Evolutionary conservation across 2,329 filamentous ascomycete species (phyloP).

Genomic region (Xylariomycetidae sp.): DNA sequence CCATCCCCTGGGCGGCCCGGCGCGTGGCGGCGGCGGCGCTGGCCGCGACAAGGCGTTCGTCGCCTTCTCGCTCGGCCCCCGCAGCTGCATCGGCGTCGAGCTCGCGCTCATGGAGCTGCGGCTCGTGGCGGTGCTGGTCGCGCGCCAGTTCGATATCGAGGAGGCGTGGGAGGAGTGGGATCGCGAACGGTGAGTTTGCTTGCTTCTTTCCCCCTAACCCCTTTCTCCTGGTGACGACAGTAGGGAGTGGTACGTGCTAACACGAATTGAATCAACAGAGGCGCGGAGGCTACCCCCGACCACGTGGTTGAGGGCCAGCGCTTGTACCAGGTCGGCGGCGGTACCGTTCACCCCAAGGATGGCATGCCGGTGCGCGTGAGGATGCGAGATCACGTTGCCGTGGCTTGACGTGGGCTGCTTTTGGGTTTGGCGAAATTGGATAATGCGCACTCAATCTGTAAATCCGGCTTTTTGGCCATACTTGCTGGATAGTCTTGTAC

Average conservation of each 20-base stretch:
- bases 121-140: constrained; percentile 41
- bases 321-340: constrained; percentile 22
- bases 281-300: constrained; percentile 16
- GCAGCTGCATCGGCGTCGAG: constrained; percentile 52
- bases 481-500: too few relatives aligned
- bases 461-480: too few relatives aligned
- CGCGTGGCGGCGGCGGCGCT: too few relatives aligned
- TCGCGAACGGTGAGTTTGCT: constrained; percentile 16
- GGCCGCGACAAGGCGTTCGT: constrained; percentile 42
- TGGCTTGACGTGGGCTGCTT: constrained; percentile 4
- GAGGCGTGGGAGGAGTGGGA: constrained; percentile 36
- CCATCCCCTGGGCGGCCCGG: constrained; percentile 18
- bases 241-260: constrained; percentile 4
- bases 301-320: constrained; percentile 24
- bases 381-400: constrained; percentile 9
- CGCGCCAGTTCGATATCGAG: constrained; percentile 44
- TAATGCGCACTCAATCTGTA: too few relatives aligned
- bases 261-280: constrained; percentile 5
- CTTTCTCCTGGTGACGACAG: neutral
- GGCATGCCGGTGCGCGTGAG: constrained; percentile 33
- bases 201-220: neutral
- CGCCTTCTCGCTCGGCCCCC: constrained; percentile 46
- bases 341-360: constrained; percentile 29
- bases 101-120: constrained; percentile 48
- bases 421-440: too few relatives aligned